phyloP scores from a whole-genome alignment of 2,329 filamentous ascomycete species.

The Saccharata proteae region DNA sequence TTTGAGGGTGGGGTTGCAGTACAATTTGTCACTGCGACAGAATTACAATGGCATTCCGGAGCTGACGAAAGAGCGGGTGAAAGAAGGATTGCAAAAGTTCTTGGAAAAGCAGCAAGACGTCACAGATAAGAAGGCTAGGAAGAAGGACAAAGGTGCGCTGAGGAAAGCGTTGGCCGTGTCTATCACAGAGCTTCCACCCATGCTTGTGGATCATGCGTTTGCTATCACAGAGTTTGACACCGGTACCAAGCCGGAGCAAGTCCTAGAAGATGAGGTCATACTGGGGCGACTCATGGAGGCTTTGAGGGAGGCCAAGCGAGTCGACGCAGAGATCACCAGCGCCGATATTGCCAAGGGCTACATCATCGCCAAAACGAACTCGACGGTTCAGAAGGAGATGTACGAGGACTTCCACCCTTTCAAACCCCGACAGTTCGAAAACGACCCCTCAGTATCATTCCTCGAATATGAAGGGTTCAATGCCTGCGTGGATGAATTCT shows the following conservation, averaged over 20 bases:
- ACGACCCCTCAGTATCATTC: constrained; percentile 52
- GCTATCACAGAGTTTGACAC: constrained; percentile 58
- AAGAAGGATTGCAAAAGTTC: constrained; percentile 54
- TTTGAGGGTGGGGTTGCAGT: constrained; percentile 63
- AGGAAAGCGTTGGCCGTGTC: constrained; percentile 70
- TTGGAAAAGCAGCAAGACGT: constrained; percentile 45
- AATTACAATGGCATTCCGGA: constrained; percentile 67
- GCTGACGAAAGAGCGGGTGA: constrained; percentile 62
- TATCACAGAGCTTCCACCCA: constrained; percentile 79
- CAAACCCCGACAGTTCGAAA: constrained; percentile 64
- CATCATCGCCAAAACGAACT: constrained; percentile 61
- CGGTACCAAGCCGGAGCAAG: constrained; percentile 51
- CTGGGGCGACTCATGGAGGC: constrained; percentile 56
- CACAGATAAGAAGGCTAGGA: constrained; percentile 51
- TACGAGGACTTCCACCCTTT: constrained; percentile 98
- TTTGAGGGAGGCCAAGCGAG: constrained; percentile 56
- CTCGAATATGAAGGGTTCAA: constrained; percentile 79
- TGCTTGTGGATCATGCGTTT: constrained; percentile 78
- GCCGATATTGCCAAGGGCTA: constrained; percentile 62
- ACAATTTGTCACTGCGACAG: constrained; percentile 70
- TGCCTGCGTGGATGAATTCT: constrained; percentile 90
- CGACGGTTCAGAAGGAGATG: constrained; percentile 29
- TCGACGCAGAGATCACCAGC: constrained; percentile 57
- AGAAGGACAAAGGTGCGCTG: constrained; percentile 63
- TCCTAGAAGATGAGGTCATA: constrained; percentile 53